Evolutionary conservation across 1,284 basidiomycete genomes (phyloP), one percentile per base, ranked within the genome.

Genomic region (Pseudozyma thailandica): DNA sequence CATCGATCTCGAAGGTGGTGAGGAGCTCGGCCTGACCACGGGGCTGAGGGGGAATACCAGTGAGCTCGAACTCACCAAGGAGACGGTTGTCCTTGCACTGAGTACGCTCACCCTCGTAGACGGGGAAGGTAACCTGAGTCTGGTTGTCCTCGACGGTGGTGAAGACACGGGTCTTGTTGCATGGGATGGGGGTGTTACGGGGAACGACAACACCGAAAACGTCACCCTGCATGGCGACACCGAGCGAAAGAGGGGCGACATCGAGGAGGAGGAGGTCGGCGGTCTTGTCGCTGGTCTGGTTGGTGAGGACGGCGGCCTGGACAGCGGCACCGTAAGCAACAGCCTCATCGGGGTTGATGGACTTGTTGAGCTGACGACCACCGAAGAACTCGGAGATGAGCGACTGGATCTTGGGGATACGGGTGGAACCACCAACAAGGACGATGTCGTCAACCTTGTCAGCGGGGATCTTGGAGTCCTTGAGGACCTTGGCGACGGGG

Each of bases 361-460:
- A 94, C 89, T 98, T 98, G 91, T 98, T 98, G 84, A 96, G 87
- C 85, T 95, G 91, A 83, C 94, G 93, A 70, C 93, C 94, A 85
- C 91, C 91, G 85, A 98, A 99, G 89, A 90, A 93, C 84, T 98
- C 95, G 71, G 94, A 98, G 63, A 99, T 94, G 68, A 98, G 90
- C 27, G 93, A 89, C 86, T 98, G 95, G 80, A 99, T 92, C 88
- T 98, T 98, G 82, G 95, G 95, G 85, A 99, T 99, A 90, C 96
- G 95, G 77, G 96, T 98, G 57, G 96, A 98, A 78, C 96, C 94
- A 88, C 96, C 95, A 78, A 99, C 95, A 21, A 99, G 92, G 83
- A 98, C 96, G 78, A 99, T 98, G 82, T 99, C 95, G 84, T 98
- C 92, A 76, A 98, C 93, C 89, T 97, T 97, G 84, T 94, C 92